A percentile compares a stretch with the other conserved stretches of the same genome.
phyloP scores from a whole-genome alignment of 176 grass and related monocot species.

The Panicum miliaceum region DNA sequence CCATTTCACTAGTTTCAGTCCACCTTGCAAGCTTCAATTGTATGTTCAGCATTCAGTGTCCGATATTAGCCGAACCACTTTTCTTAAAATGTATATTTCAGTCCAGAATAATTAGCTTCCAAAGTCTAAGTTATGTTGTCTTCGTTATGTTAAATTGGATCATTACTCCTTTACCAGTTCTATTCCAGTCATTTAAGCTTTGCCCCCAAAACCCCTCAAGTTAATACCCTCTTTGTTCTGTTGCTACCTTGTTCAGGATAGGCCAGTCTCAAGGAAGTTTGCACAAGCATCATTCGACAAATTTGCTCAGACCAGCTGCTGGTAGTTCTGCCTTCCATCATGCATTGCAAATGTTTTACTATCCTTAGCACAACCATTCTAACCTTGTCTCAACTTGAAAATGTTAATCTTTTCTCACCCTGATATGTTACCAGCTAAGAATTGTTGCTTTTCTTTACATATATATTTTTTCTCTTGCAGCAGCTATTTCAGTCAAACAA shows the following conservation, averaged over 20 bases:
- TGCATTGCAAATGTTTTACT: background rate
- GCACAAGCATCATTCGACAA: slow-evolving; percentile 50
- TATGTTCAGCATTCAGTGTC: background rate
- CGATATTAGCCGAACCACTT: background rate
- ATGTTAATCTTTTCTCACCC: background rate
- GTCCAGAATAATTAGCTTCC: background rate
- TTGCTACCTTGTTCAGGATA: slow-evolving; percentile 61
- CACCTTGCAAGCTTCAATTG: background rate
- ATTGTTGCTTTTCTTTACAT: slow-evolving; percentile 28
- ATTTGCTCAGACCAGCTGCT: slow-evolving; percentile 67
- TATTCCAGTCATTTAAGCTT: slow-evolving; percentile 16
- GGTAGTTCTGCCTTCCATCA: slow-evolving; percentile 54
- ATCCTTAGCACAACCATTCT: background rate
- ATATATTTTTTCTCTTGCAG: slow-evolving; percentile 40
- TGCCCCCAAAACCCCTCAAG: background rate
- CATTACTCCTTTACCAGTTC: slow-evolving; percentile 7
- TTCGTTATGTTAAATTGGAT: slow-evolving; percentile 23
- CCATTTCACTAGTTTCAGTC: slow-evolving; percentile 16
- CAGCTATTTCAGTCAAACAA: slow-evolving; percentile 75
- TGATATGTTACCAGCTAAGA: slow-evolving; percentile 21
- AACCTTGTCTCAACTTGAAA: background rate
- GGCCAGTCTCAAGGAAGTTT: slow-evolving; percentile 46
- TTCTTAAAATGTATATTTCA: slow-evolving; percentile 12
- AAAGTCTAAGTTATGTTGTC: slow-evolving; percentile 1
- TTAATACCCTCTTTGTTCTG: slow-evolving; percentile 32